Base-by-base conservation (phyloP, 2,329 filamentous ascomycete genomes). In the Microcyclosporella mali region DNA sequence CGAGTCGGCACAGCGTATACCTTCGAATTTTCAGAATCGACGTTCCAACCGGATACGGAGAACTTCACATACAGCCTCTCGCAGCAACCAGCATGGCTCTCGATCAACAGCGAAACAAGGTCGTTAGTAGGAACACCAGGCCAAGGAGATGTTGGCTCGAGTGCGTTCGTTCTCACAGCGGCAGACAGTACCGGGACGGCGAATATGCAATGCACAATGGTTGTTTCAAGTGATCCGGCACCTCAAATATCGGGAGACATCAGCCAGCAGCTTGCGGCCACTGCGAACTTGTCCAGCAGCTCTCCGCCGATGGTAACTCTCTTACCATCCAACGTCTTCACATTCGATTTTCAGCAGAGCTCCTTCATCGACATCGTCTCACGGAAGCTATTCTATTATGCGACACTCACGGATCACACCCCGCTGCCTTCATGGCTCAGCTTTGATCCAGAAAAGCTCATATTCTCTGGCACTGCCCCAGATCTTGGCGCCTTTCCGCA, bases 341-440 rank as follows among this genome's bases (percentile, higher is more conserved):
- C 55, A 6, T 63, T 69, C 59, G 66, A 77, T 7, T 70, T 72
- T 37, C 54, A 63, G 9, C 53, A 48, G 10, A 57, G 65, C 14
- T 86, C 83, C 0, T 94, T 94, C 61, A 69, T 74, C 32, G 65
- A 68, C 0, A 67, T 71, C 3, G 50, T 59, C 11, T 53, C 55
- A 33, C 64, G 66, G 12, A 72, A 81, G 38, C 78, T 79, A 17
- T 68, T 68, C 45, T 94, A 88, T 63, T 90, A 92, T 59, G 85
- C 86, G 7, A 80, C 84, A 2, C 84, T 85, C 3, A 73, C 72
- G 4, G 77, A 90, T 57, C 85, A 85, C 57, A 85, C 84, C n/a
- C 88, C 88, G 28, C 68, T 95, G 28, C 88, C 88, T 15, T 82
- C 87, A 1, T 95, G 88, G 88, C 70, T 94, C 33, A 68, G 69